A percentile compares a stretch with the other conserved stretches of the same genome.
phyloP scores from a whole-genome alignment of 441 rosid genomes.

The Erodium trifolium region DNA sequence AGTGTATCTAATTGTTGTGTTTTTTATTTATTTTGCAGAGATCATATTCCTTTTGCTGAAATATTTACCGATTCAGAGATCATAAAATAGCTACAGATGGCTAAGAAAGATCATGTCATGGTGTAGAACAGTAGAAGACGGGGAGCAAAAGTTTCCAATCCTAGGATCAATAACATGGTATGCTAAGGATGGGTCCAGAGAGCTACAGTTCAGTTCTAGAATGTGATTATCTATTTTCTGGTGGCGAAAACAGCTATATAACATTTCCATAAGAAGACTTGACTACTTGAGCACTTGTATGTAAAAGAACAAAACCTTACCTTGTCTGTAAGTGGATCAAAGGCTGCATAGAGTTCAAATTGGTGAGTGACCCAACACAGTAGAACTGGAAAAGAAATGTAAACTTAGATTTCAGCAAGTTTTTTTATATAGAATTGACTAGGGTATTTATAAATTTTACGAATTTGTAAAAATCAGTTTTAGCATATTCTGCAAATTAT shows the following conservation, averaged over 20 bases:
- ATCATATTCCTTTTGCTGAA: no score
- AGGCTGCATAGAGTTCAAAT: slow-evolving; percentile 93
- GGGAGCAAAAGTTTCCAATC: no score
- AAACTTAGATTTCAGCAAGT: background rate
- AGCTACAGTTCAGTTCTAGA: no score
- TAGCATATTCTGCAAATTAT: background rate
- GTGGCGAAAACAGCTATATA: background rate
- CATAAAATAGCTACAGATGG: no score
- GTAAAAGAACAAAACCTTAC: slow-evolving; percentile 30
- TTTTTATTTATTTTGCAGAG: no score
- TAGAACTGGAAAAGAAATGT: slow-evolving; percentile 41
- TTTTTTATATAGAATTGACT: background rate
- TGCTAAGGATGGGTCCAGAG: no score
- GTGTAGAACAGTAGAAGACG: no score
- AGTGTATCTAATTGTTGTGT: no score
- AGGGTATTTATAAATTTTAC: no score
- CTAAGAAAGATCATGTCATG: no score
- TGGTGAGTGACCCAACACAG: slow-evolving; percentile 97
- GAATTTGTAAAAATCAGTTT: background rate
- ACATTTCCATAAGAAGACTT: background rate
- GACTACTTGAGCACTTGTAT: slow-evolving; percentile 3
- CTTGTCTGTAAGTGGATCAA: slow-evolving; percentile 98
- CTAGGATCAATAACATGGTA: no score
- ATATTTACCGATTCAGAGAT: no score
- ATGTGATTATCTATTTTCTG: background rate